These are phyloP conservation scores for Kwoniella mangroviensis DNA, from an alignment of 768 basidiomycete genomes.

Conservation along the genomic window DNA sequence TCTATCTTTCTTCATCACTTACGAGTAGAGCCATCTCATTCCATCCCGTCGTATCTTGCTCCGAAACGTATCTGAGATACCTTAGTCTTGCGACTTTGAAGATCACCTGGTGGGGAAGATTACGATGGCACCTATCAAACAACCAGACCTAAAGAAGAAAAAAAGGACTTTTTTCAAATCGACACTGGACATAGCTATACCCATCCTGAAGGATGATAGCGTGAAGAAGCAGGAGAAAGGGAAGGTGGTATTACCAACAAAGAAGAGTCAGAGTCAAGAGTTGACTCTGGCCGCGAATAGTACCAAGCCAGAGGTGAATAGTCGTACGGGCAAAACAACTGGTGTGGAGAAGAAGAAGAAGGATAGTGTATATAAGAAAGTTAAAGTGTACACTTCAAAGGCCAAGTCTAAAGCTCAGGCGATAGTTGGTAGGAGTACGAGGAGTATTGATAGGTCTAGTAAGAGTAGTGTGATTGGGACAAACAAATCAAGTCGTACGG, in stretches of 20 bases:
- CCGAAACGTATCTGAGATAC: neutral
- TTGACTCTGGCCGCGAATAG: neutral
- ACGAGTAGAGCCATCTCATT: neutral
- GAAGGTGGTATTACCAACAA: neutral
- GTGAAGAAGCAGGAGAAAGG: neutral
- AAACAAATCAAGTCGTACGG: neutral
- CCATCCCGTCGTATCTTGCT: too few relatives aligned
- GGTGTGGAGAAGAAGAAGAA: neutral
- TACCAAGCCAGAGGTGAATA: neutral
- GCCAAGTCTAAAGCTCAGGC: neutral
- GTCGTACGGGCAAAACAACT: neutral
- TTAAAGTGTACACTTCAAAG: constrained; percentile 1
- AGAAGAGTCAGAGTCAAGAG: neutral
- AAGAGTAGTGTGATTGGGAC: neutral
- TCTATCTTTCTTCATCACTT: neutral
- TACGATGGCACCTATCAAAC: constrained; percentile 11
- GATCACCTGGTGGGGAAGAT: neutral
- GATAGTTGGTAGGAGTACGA: neutral
- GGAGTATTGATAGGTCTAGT: neutral
- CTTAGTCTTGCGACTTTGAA: neutral
- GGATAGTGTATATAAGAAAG: neutral
- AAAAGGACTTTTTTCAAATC: constrained; percentile 14
- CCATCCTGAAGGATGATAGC: neutral
- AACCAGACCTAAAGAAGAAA: neutral
- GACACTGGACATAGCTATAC: neutral